Base-by-base conservation (phyloP, 768 basidiomycete species). In the Daedaleopsis sinensis region DNA sequence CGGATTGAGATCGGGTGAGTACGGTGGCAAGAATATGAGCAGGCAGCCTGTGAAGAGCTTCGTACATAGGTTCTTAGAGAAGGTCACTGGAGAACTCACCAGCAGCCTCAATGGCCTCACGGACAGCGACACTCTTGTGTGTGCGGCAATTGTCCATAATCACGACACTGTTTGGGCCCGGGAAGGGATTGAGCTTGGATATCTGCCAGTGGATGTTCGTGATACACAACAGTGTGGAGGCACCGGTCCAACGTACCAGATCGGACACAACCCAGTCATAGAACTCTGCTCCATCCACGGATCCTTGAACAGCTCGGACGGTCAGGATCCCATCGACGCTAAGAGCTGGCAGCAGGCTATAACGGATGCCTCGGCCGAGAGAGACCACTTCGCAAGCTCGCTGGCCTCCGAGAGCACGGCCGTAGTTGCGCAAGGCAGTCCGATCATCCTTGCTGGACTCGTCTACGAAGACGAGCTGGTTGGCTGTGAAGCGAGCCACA, bases 1-100 rank as follows among this genome's bases (percentile, higher is more conserved):
- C 1, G 71, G 75, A 52, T 76, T 77, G 66, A 73, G 67, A 51
- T 78, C 74, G 0, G 74, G 76, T 4, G 75, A 77, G 58, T 76
- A 77, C 37, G 73, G 74, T 16, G 74, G 74, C 0, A 76, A 61
- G 47, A 68, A 75, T 15, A 72, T 38, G 0, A 74, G 52, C 1
- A 65, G 44, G 48, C 68, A 68, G 11, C 68, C 75, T 71, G 43
- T 11, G 11, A 8, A 5, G 23, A 3, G 21, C 19, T n/a, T 44
- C 8, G 10, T 7, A 12, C n/a, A 19, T 5, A n/a, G 11, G 24
- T 7, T 38, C 3, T 32, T 8, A 5, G 19, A 9, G 21, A 57
- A 21, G 3, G 1, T n/a, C 21, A 35, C 4, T 8, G 9, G 24
- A 16, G 16, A 48, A 52, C 27, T 37, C 16, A 63, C 57, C 42